phyloP scores from a whole-genome alignment of 257 asterid species.

The Plectranthus barbatus region DNA sequence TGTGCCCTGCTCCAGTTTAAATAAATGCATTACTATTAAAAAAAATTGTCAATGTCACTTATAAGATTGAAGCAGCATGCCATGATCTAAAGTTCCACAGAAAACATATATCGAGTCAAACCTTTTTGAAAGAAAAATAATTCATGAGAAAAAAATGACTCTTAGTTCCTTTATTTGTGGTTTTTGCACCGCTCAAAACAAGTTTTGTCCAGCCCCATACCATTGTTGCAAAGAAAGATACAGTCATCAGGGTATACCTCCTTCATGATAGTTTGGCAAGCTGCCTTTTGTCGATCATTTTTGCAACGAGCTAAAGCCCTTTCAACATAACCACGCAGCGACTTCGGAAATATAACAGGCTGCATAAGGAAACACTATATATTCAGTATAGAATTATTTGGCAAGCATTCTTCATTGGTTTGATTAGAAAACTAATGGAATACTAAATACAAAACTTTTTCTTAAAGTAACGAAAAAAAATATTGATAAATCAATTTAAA shows the following conservation, averaged over 20 bases:
- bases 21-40: no score
- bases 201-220: background rate
- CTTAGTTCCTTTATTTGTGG: slow-evolving; percentile 10
- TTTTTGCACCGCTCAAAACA: slow-evolving; percentile 8
- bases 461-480: no score
- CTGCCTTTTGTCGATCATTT: slow-evolving; percentile 67
- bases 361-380: slow-evolving; percentile 31
- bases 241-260: slow-evolving; percentile 48
- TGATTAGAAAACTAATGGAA: background rate
- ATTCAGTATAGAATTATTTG: slow-evolving; percentile 11
- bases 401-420: background rate
- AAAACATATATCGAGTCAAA: background rate
- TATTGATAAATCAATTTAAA: no score
- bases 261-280: slow-evolving; percentile 81
- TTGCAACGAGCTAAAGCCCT: slow-evolving; percentile 97
- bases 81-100: background rate
- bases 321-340: slow-evolving; percentile 95
- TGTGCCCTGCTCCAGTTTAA: no score
- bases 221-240: slow-evolving; percentile 10
- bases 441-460: no score
- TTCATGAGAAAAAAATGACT: background rate
- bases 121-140: background rate
- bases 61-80: background rate
- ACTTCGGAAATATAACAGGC: slow-evolving; percentile 83
- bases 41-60: background rate